phyloP scores from a whole-genome alignment of 2,329 filamentous ascomycete species.

The Achaetomium macrosporum region DNA sequence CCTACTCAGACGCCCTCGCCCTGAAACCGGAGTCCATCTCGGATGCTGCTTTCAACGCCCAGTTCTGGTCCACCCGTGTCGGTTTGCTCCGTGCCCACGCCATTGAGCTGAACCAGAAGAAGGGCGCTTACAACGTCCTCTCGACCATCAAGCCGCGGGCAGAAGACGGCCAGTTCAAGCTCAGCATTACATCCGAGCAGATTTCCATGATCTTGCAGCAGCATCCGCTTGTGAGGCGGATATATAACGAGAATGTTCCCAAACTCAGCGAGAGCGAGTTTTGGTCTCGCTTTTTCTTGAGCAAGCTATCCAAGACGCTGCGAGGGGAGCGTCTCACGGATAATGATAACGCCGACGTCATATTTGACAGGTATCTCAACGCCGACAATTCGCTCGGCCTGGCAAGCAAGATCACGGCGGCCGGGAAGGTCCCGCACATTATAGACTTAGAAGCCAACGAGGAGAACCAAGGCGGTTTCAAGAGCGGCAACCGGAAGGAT shows the following conservation, averaged over 20 bases:
- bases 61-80: constrained; percentile 90
- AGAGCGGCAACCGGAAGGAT: constrained; percentile 78
- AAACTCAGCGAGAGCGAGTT: constrained; percentile 74
- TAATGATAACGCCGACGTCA: constrained; percentile 65
- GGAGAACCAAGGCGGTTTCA: constrained; percentile 83
- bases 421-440: constrained; percentile 73
- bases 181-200: constrained; percentile 86
- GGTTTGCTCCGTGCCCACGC: constrained; percentile 84
- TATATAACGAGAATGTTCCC: constrained; percentile 91
- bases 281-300: constrained; percentile 92
- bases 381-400: constrained; percentile 56
- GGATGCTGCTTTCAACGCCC: constrained; percentile 73
- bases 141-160: constrained; percentile 79
- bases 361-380: constrained; percentile 82
- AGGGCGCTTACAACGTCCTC: constrained; percentile 88
- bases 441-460: constrained; percentile 94
- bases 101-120: constrained; percentile 79
- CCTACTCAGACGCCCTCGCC: constrained; percentile 77
- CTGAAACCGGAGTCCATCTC: constrained; percentile 82
- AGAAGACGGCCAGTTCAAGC: constrained; percentile 66
- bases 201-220: constrained; percentile 90
- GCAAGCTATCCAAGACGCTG: constrained; percentile 81
- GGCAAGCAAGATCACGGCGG: constrained; percentile 45
- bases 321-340: constrained; percentile 83
- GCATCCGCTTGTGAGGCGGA: constrained; percentile 81